Evolutionary conservation across 441 rosid species (phyloP), one percentile per base, ranked within the genome.

Genomic region (Dalechampia spathulata): DNA sequence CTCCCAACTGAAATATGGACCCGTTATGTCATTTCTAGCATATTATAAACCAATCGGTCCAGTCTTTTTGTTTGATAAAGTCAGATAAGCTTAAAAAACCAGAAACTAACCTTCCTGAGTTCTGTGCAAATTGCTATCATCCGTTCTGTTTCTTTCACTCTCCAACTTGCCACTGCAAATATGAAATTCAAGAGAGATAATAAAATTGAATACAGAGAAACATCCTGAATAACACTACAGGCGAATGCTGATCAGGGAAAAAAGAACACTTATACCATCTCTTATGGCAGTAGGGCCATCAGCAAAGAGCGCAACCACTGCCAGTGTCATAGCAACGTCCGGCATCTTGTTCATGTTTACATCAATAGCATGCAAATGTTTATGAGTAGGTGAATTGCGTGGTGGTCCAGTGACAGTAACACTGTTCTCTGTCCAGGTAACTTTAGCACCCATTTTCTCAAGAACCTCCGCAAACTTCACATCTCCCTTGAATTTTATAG

Each of bases 331-430:
- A 54, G 96, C 99, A 63, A 85, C 97, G 61, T 93, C 97, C 28
- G 95, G 96, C 96, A 93, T 93, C 78, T 93, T 93, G 83, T 93
- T 93, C 99, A 93, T 90, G 83, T 93, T 83, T 32, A 93, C 93
- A 56, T 87, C 99, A 67, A 93, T 65, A 43, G 90, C 94, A 0
- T 55, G 65, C 61, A 93, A 72, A 67, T 83, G 91, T 62, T 82
- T 90, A 74, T 75, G 78, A 57, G 86, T 78, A 52, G 68, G 85
- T 55, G 86, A 74, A 71, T 68, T 79, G 56, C 95, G 75, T 34
- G 86, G 80, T 39, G 95, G 96, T 55, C 99, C 97, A 8, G 83
- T 77, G 46, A 90, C 91, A 3, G 96, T 86, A 43, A 93, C 97
- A 62, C 91, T 85, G 71, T 82, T 90, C 69, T 85, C 93, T 23